Evolutionary conservation across 306 rosid species (phyloP).

Genomic region (Ormosia semicastrata): DNA sequence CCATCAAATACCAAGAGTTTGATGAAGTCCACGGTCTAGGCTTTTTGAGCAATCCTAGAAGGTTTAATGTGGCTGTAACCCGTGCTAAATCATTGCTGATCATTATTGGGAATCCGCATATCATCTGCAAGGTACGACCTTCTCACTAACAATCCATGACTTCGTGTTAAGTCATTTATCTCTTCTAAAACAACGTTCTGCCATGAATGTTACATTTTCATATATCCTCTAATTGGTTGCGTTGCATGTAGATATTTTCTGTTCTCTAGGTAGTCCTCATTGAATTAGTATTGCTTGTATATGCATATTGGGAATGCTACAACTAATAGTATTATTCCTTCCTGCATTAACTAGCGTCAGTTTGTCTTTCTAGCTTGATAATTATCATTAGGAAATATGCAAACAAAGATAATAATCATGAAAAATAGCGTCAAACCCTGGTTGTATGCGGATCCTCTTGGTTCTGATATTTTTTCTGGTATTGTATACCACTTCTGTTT

Average conservation of each 20-base stretch:
- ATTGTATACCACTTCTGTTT: background rate
- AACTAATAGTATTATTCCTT: background rate
- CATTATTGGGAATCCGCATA: conserved; percentile 89
- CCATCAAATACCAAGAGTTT: conserved; percentile 88
- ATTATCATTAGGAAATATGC: background rate
- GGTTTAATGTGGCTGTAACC: conserved; percentile 92
- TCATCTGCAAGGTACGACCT: conserved; percentile 71
- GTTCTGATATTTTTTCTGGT: conserved; percentile 1
- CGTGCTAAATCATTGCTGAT: conserved; percentile 85
- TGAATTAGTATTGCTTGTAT: background rate
- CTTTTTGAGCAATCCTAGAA: conserved; percentile 82
- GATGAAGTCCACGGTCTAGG: conserved; percentile 81
- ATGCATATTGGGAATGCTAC: conserved; percentile 9
- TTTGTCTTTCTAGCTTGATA: conserved; percentile 11
- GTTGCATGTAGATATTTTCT: background rate
- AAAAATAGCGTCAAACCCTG: conserved; percentile 4
- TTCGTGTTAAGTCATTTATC: background rate
- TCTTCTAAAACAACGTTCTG: background rate
- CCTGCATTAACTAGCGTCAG: background rate
- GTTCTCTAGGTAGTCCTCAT: background rate
- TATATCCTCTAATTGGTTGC: conserved; percentile 11
- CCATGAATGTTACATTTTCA: background rate
- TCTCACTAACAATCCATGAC: conserved; percentile 7
- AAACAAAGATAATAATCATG: background rate
- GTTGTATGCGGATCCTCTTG: background rate